A percentile compares a stretch with the other conserved stretches of the same genome.
Evolutionary conservation across 768 basidiomycete species (phyloP).

Genomic region (Suillus bovinus): DNA sequence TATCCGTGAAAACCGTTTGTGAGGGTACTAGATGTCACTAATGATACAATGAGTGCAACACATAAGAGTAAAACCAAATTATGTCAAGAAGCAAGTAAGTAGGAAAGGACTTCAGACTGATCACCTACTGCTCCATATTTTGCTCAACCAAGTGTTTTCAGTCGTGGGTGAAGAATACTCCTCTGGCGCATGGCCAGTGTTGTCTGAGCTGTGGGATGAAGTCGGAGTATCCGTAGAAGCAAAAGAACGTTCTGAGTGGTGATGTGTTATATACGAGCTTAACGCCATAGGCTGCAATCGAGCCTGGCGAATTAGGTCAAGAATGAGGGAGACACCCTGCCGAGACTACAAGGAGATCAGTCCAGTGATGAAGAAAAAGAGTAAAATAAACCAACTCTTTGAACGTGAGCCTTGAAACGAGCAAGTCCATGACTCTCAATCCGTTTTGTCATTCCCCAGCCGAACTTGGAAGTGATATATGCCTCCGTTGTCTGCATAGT

Average conservation of each 20-base stretch:
- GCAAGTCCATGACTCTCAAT: constrained; percentile 87
- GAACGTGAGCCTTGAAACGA: constrained; percentile 85
- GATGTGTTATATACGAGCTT: constrained; percentile 36
- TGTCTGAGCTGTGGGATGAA: constrained; percentile 15
- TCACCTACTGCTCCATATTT: constrained; percentile 25
- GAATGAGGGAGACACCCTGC: constrained; percentile 83
- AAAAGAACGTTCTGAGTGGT: constrained; percentile 35
- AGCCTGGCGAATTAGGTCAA: constrained; percentile 77
- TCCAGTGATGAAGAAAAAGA: constrained; percentile 12
- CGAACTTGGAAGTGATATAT: constrained; percentile 83
- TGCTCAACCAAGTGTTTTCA: constrained; percentile 26
- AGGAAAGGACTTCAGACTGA: constrained; percentile 21
- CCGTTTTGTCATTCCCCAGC: constrained; percentile 84
- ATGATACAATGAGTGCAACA: constrained; percentile 31
- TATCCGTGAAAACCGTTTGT: constrained; percentile 9
- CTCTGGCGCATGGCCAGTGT: constrained; percentile 21
- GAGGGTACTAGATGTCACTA: constrained; percentile 30
- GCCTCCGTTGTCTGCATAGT: constrained; percentile 87
- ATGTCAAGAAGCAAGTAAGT: constrained; percentile 18
- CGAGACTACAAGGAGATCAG: constrained; percentile 56
- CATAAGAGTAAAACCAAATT: constrained; percentile 13
- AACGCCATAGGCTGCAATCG: constrained; percentile 55
- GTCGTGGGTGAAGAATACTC: constrained; percentile 8
- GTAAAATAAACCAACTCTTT: constrained; percentile 56
- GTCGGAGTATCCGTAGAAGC: constrained; percentile 22